These are phyloP conservation scores for Rubia tinctorum DNA, from an alignment of 305 asterid species.

Conservation along the genomic window DNA sequence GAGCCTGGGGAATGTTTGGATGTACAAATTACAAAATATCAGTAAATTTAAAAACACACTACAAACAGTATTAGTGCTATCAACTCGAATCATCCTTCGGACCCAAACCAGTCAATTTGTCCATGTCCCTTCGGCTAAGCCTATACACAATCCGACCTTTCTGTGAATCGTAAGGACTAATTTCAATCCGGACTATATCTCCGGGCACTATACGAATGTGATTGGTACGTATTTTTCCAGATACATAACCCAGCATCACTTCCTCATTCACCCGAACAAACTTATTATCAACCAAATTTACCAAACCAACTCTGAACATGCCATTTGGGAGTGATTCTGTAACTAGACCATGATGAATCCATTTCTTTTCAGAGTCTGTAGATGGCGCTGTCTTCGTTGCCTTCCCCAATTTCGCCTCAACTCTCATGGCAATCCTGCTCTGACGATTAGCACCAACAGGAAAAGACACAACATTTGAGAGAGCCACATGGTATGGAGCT, in stretches of 20 bases:
- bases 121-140: constrained; percentile 11
- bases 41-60: no score
- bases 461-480: not conserved
- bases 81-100: no score
- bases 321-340: constrained; percentile 9
- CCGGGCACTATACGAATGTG: constrained; percentile 1
- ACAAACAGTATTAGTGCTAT: no score
- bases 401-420: not conserved
- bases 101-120: not conserved
- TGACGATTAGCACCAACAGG: not conserved
- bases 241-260: constrained; percentile 4
- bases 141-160: constrained; percentile 6
- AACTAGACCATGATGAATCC: constrained; percentile 4
- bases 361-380: not conserved
- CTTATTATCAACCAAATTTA: constrained; percentile 1
- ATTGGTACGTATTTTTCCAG: constrained; percentile 3
- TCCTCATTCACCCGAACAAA: constrained; percentile 7
- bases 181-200: not conserved
- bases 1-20: no score
- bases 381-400: not conserved
- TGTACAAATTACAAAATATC: no score
- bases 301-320: constrained; percentile 7
- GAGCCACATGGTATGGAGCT: not conserved
- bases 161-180: constrained; percentile 2
- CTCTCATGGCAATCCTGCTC: not conserved